Percentiles rank a stretch among this genome's conserved stretches.
Evolutionary conservation across 179 eudicot species (phyloP).

Genomic region (Spergularia azorica): DNA sequence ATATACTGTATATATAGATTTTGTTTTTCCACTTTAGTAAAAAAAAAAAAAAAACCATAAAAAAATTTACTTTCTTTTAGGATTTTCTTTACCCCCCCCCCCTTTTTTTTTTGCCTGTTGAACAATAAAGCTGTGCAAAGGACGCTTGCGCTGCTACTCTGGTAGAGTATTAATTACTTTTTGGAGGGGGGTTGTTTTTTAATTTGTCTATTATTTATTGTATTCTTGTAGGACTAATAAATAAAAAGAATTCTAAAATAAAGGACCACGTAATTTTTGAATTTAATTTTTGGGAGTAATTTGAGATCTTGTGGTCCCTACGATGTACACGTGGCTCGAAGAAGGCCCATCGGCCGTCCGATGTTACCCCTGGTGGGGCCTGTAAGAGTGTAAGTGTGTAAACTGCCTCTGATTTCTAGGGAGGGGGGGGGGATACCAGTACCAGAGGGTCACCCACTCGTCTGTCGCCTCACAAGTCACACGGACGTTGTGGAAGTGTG

Average conservation of each 20-base stretch:
- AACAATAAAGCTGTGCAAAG: too few relatives aligned
- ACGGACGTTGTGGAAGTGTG: not conserved
- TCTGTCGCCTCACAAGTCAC: not conserved
- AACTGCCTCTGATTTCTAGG: constrained; percentile 1
- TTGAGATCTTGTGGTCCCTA: constrained; percentile 25
- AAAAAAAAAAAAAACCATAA: too few relatives aligned
- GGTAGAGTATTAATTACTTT: too few relatives aligned
- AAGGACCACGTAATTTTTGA: not conserved
- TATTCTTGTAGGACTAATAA: not conserved
- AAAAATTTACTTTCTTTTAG: too few relatives aligned
- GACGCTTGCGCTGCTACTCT: too few relatives aligned
- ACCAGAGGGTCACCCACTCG: not conserved
- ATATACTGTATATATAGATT: too few relatives aligned
- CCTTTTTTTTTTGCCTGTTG: too few relatives aligned
- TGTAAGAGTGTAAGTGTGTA: not conserved
- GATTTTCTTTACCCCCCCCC: too few relatives aligned
- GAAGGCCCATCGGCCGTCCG: constrained; percentile 9
- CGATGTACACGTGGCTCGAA: not conserved
- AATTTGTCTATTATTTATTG: not conserved
- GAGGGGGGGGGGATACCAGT: not conserved
- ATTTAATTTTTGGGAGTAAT: not conserved
- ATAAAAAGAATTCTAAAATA: not conserved
- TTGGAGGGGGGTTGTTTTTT: too few relatives aligned
- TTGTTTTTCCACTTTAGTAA: too few relatives aligned
- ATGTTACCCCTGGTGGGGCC: not conserved